Conservation (phyloP, 2,329 filamentous ascomycete genomes). For the Ophiostoma triangulosporum region DNA sequence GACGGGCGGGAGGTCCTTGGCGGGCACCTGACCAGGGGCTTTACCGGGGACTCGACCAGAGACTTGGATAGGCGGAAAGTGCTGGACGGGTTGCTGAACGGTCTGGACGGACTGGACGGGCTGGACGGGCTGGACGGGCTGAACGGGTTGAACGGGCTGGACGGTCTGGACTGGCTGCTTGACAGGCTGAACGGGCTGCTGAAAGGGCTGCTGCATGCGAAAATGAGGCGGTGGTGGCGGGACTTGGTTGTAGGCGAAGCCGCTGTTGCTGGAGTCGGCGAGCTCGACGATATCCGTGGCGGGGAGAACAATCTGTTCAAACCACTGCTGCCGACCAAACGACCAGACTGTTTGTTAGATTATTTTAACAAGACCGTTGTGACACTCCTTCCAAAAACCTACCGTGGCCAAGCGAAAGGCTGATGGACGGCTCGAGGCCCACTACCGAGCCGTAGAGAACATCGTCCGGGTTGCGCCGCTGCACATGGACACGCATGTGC, state of each 20-base stretch:
- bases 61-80: neutral
- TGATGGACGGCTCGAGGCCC: conserved; percentile 51
- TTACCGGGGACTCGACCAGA: neutral
- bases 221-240: neutral
- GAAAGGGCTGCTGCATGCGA: neutral
- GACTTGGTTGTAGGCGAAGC: neutral
- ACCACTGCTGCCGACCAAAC: conserved; percentile 27
- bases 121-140: no score
- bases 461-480: conserved; percentile 46
- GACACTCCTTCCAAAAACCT: conserved; percentile 11
- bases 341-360: conserved; percentile 24
- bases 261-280: conserved; percentile 4
- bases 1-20: no score
- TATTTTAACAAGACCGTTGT: no score
- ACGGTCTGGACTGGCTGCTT: no score
- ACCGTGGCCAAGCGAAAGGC: conserved; percentile 62
- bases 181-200: no score
- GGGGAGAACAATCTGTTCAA: conserved; percentile 30
- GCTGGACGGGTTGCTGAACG: neutral
- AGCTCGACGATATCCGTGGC: conserved; percentile 22
- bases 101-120: no score
- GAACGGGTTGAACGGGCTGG: no score
- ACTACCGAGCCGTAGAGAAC: conserved; percentile 58
- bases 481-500: conserved; percentile 54
- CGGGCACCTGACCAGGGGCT: neutral